Conservation (phyloP, 768 basidiomycete species). For the Butyriboletus loyo region DNA sequence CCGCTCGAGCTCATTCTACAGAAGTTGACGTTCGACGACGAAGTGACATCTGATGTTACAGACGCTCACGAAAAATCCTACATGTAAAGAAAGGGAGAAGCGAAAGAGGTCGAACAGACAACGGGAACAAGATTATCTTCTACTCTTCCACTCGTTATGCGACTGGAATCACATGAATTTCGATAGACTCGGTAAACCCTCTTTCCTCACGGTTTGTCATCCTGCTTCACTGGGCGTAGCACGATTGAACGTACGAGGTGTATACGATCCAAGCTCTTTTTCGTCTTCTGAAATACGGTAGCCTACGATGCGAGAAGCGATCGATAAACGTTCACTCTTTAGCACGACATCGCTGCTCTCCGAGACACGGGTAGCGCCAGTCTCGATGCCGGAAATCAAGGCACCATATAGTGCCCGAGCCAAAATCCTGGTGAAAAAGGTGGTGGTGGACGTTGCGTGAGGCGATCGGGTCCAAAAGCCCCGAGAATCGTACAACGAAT, state of each 20-base stretch:
- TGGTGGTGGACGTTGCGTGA: constrained; percentile 82
- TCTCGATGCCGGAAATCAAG: constrained; percentile 28
- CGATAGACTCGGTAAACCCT: background rate
- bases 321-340: background rate
- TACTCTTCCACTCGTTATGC: background rate
- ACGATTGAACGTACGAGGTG: background rate
- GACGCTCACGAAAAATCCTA: background rate
- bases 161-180: background rate
- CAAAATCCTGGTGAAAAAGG: constrained; percentile 70
- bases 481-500: too few species aligned
- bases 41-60: background rate
- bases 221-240: background rate
- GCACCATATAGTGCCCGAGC: constrained; percentile 65
- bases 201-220: background rate
- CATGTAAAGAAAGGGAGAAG: background rate
- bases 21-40: constrained; percentile 9
- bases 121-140: background rate
- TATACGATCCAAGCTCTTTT: background rate
- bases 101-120: background rate
- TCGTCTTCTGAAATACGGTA: background rate
- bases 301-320: background rate
- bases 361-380: constrained; percentile 2
- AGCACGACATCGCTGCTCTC: constrained; percentile 47
- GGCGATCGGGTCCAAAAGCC: too few species aligned
- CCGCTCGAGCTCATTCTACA: constrained; percentile 15